Percentiles rank a stretch among this genome's conserved stretches.
Evolutionary conservation across 2,329 filamentous ascomycete species (phyloP).

Genomic region (Claviceps humidiphila): DNA sequence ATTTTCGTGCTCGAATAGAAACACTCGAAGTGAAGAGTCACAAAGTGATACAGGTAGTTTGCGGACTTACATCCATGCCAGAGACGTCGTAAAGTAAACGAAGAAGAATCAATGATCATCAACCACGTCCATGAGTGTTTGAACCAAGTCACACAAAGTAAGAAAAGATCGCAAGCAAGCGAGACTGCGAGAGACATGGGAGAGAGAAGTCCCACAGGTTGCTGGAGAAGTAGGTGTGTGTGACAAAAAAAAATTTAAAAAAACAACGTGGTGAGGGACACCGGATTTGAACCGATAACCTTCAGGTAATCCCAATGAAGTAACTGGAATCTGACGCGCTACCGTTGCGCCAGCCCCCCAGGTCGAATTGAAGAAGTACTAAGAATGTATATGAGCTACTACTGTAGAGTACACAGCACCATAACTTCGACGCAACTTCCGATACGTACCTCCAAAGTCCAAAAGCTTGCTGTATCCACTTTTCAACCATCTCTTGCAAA

Average conservation of each 20-base stretch:
- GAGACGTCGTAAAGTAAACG: no score
- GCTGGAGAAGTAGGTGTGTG: no score
- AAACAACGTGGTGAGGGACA: slow-evolving; percentile 2
- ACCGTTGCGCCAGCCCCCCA: slow-evolving; percentile 9
- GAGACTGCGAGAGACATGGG: background rate
- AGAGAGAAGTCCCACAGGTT: background rate
- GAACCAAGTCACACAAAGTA: no score
- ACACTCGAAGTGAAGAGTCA: background rate
- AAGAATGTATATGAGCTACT: no score
- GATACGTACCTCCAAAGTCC: no score
- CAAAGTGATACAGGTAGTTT: background rate
- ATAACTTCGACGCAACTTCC: no score
- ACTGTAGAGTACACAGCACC: no score
- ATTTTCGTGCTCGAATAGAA: background rate
- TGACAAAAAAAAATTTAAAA: background rate
- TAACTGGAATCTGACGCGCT: slow-evolving; percentile 7
- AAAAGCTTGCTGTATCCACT: background rate
- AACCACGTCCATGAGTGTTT: no score
- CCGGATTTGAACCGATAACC: slow-evolving; percentile 9
- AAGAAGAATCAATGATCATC: no score
- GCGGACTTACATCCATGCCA: background rate
- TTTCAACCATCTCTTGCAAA: background rate
- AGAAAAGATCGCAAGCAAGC: no score
- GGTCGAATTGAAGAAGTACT: no score
- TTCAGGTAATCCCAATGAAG: background rate